A percentile compares a stretch with the other conserved stretches of the same genome.
Evolutionary conservation across 2,329 filamentous ascomycete species (phyloP).

Genomic region (Pseudocercospora eumusae): DNA sequence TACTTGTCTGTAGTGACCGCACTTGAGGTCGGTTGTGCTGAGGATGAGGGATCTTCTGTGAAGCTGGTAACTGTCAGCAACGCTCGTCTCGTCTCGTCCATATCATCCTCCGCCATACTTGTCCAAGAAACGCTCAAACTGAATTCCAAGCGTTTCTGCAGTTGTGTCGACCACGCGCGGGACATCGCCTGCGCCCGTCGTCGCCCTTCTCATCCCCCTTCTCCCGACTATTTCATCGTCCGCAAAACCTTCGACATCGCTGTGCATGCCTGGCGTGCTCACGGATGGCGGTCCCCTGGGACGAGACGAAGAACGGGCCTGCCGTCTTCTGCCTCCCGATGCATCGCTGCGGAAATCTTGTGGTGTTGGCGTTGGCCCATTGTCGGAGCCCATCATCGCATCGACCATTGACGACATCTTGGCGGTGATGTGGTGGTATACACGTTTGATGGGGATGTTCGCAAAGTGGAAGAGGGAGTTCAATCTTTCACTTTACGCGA

Average conservation of each 20-base stretch:
- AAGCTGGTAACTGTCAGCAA: conserved; percentile 49
- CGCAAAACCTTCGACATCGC: conserved; percentile 61
- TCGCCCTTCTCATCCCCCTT: conserved; percentile 48
- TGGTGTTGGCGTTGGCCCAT: conserved; percentile 35
- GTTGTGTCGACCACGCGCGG: conserved; percentile 75
- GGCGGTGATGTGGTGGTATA: conserved; percentile 6
- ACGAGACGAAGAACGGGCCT: conserved; percentile 55
- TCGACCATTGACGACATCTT: conserved; percentile 57
- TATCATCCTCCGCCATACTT: conserved; percentile 53
- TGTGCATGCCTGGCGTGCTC: conserved; percentile 52
- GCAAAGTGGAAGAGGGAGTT: neutral
- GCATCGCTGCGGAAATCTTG: conserved; percentile 45
- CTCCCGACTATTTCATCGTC: conserved; percentile 63
- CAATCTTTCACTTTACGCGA: neutral
- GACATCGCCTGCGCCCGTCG: conserved; percentile 57
- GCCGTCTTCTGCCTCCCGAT: conserved; percentile 36
- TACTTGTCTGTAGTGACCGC: conserved; percentile 76
- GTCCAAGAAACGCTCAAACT: conserved; percentile 80
- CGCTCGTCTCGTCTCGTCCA: neutral
- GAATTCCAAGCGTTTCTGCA: conserved; percentile 70
- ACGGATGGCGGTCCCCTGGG: conserved; percentile 54
- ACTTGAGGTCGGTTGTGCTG: conserved; percentile 66
- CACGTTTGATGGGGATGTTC: neutral
- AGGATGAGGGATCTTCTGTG: conserved; percentile 67
- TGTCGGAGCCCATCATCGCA: conserved; percentile 52